Base-by-base conservation (phyloP, 169 alveolate species). In the Cryptosporidium parvum region DNA sequence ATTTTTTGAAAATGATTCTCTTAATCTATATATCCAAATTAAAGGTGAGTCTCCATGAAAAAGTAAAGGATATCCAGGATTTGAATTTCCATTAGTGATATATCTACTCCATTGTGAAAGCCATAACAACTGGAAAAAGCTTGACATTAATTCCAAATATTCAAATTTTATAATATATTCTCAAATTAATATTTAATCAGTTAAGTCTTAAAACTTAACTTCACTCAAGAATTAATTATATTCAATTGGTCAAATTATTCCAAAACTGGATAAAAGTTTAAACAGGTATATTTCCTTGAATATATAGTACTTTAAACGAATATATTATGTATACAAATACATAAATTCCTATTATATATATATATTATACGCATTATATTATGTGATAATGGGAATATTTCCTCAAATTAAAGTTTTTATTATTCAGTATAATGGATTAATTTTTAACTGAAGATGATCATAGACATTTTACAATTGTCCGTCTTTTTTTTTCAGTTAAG, bases 61-160 rank as follows among this genome's bases (percentile, higher is more conserved):
- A 45, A 80, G 67, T 3, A 62, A 65, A 7, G 89, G 89, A 37
- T 80, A 80, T n/a, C 75, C 75, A 7, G 89, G 75, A 48, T 62
- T 62, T 10, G 65, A 59, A 8, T 53, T 45, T 16, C 48, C 65
- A 26, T 51, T 33, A 44, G 75, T 51, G 52, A 80, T 62, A 29
- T 80, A 80, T 29, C 33, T 42, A 33, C 75, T 65, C 89, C 89
- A 80, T 18, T 80, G 56, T 8, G 89, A 80, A 80, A 80, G 89
- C 75, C 89, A 80, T 14, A 80, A 26, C 26, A 10, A 26, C 42
- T 39, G 42, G 45, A 80, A 58, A 21, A 62, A 44, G 62, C 51
- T 31, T 21, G 52, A 65, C 73, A 80, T 80, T 33, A 70, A 70
- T 44, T 14, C 67, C 35, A 56, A 56, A 6, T 26, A 16, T 26